Conservation (phyloP, 2,329 filamentous ascomycete species). For the Dactylellina leptospora region DNA sequence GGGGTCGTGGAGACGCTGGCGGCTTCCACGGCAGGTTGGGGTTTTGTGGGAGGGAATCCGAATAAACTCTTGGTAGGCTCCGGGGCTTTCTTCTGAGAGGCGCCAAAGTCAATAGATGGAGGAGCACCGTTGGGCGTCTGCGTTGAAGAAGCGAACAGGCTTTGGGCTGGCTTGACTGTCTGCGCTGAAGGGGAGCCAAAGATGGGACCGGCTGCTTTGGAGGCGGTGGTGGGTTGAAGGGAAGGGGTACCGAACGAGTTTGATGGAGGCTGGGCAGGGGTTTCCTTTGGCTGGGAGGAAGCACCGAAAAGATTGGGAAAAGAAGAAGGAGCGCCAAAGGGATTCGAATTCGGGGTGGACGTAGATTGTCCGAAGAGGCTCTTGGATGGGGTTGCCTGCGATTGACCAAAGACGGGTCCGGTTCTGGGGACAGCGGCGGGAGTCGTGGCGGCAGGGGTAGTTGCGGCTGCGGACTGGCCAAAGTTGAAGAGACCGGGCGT, state of each 20-base stretch:
- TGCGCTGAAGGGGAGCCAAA: constrained; percentile 22
- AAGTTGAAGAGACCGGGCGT: constrained; percentile 39
- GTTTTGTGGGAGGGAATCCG: constrained; percentile 18
- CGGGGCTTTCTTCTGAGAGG: neutral
- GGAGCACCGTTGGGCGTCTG: constrained; percentile 7
- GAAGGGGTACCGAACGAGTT: constrained; percentile 19
- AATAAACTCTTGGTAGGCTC: constrained; percentile 12
- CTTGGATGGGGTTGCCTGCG: constrained; percentile 35
- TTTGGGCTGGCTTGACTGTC: constrained; percentile 16
- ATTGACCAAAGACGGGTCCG: constrained; percentile 29
- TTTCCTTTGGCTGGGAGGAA: neutral
- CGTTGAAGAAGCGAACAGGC: constrained; percentile 15
- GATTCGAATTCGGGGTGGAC: constrained; percentile 10
- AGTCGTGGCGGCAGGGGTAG: neutral
- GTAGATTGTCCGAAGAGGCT: constrained; percentile 25
- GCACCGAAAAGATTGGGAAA: constrained; percentile 34
- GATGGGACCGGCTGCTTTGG: constrained; percentile 1
- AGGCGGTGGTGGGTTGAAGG: neutral
- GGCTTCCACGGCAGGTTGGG: neutral
- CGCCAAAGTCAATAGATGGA: neutral
- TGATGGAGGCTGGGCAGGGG: neutral
- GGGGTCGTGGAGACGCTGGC: constrained; percentile 23
- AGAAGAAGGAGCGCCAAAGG: constrained; percentile 12
- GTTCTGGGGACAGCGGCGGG: neutral
- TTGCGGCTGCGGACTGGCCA: constrained; percentile 16